Percentiles rank a stretch among this genome's conserved stretches.
Conservation (phyloP, 345 rosid genomes). For the Arabidopsis arenosa region DNA sequence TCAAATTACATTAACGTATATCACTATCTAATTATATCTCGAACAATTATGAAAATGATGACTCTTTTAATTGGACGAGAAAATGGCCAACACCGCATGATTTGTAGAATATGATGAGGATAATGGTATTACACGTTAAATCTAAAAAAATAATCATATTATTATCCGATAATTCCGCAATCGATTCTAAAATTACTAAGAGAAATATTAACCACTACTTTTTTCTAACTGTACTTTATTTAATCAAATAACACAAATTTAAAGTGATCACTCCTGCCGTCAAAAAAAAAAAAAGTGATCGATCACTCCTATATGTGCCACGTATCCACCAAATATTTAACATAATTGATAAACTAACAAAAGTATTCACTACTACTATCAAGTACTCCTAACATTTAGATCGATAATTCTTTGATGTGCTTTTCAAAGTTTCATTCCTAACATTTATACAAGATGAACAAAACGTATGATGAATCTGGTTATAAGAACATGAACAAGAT, state of each 20-base stretch:
- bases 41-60: slow-evolving; percentile 34
- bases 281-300: too few relatives aligned
- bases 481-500: too few relatives aligned
- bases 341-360: too few relatives aligned
- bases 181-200: slow-evolving; percentile 16
- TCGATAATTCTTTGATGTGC: too few relatives aligned
- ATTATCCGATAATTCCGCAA: slow-evolving; percentile 34
- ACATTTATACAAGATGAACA: too few relatives aligned
- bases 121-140: slow-evolving; percentile 26
- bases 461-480: too few relatives aligned
- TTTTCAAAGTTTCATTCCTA: too few relatives aligned
- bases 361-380: too few relatives aligned
- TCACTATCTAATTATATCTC: slow-evolving; percentile 4
- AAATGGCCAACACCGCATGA: slow-evolving; percentile 43
- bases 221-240: not conserved
- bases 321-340: too few relatives aligned
- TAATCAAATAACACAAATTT: not conserved
- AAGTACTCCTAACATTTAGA: too few relatives aligned
- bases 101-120: slow-evolving; percentile 31
- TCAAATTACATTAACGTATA: not conserved
- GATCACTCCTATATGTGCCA: too few relatives aligned
- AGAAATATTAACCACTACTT: slow-evolving; percentile 2
- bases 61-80: slow-evolving; percentile 21
- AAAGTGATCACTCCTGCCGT: not conserved
- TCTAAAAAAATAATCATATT: not conserved